These are phyloP conservation scores for Epichloe amarillans DNA, from an alignment of 2,329 filamentous ascomycete genomes.

Conservation along the genomic window DNA sequence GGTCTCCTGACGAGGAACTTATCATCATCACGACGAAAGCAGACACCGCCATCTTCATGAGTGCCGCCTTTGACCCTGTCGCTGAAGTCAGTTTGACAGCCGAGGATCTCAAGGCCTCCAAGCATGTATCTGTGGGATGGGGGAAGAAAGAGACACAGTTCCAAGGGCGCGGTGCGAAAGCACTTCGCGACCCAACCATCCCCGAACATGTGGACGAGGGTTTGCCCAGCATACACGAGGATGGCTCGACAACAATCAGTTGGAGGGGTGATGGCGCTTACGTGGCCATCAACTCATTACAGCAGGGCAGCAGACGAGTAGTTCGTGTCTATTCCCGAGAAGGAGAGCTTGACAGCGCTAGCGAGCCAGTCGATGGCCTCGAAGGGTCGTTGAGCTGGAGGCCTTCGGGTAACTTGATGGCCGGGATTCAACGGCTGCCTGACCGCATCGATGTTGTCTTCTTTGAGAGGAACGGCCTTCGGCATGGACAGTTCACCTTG, in stretches of 20 bases:
- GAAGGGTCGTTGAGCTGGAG: conserved; percentile 83
- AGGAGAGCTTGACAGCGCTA: conserved; percentile 81
- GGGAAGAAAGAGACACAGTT: conserved; percentile 98
- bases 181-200: conserved; percentile 83
- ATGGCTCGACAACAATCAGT: conserved; percentile 58
- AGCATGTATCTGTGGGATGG: conserved; percentile 94
- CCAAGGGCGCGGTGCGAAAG: conserved; percentile 76
- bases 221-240: conserved; percentile 58
- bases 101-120: conserved; percentile 76
- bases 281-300: conserved; percentile 73
- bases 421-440: conserved; percentile 62
- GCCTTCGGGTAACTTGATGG: conserved; percentile 79
- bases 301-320: conserved; percentile 55
- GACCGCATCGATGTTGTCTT: conserved; percentile 74
- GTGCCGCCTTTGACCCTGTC: conserved; percentile 73
- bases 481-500: conserved; percentile 89
- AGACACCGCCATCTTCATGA: conserved; percentile 81
- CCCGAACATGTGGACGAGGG: conserved; percentile 86
- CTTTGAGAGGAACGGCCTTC: conserved; percentile 91
- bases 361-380: conserved; percentile 87
- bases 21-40: conserved; percentile 70
- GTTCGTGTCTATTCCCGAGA: conserved; percentile 86
- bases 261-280: conserved; percentile 94
- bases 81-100: conserved; percentile 57
- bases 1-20: conserved; percentile 92